phyloP scores from a whole-genome alignment of 2,329 filamentous ascomycete genomes.

The Fusarium marasasianum region DNA sequence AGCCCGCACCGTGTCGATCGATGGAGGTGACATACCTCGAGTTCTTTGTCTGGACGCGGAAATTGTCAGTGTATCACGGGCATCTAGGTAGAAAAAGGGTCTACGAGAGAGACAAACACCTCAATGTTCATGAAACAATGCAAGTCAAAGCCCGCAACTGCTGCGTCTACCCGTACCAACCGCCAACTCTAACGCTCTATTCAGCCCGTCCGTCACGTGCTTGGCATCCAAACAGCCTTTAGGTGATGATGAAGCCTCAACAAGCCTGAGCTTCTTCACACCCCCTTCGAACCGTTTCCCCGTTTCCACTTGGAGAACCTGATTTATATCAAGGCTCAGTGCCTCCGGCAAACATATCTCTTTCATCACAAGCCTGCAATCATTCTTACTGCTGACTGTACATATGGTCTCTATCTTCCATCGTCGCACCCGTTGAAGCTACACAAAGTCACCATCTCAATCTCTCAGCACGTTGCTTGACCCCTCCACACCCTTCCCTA shows the following conservation, averaged over 20 bases:
- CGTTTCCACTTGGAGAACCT: background rate
- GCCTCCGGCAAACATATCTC: background rate
- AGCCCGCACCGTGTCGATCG: slow-evolving; percentile 35
- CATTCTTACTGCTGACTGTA: background rate
- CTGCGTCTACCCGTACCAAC: slow-evolving; percentile 23
- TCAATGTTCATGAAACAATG: slow-evolving; percentile 12
- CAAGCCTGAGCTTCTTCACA: slow-evolving; percentile 12
- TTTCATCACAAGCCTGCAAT: background rate
- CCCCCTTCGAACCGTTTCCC: slow-evolving; percentile 7
- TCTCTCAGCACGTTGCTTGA: background rate
- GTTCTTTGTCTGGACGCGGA: background rate
- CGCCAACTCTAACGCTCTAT: slow-evolving; percentile 22
- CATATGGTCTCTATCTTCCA: background rate
- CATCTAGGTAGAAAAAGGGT: background rate
- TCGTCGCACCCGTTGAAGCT: background rate
- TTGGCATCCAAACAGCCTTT: slow-evolving; percentile 2
- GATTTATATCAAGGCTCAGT: slow-evolving; percentile 25
- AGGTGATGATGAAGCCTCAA: slow-evolving; percentile 8
- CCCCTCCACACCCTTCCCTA: slow-evolving; percentile 9
- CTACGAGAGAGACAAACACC: background rate
- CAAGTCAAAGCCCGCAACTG: slow-evolving; percentile 5
- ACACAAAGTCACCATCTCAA: slow-evolving; percentile 9
- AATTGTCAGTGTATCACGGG: slow-evolving; percentile 2
- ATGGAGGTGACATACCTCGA: background rate
- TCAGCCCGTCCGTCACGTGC: slow-evolving; percentile 34